phyloP scores from a whole-genome alignment of 2,329 filamentous ascomycete species.

The Colletotrichum sansevieriae region DNA sequence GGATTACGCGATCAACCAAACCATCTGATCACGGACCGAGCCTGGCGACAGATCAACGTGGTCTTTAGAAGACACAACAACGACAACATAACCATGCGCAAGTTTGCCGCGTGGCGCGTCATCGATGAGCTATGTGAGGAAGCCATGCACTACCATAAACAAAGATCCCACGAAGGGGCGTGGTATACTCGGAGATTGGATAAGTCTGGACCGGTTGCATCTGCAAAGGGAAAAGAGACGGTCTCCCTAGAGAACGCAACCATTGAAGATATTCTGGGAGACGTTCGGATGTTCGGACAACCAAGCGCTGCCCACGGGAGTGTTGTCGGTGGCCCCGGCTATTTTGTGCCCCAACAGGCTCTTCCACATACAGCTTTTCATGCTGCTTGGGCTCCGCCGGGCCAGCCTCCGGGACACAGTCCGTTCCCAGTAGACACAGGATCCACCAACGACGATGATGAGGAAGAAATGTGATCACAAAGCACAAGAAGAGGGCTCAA shows the following conservation, averaged over 20 bases:
- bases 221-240: slow-evolving; percentile 1
- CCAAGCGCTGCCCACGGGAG: slow-evolving; percentile 12
- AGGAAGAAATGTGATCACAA: slow-evolving; percentile 6
- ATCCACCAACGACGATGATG: not conserved
- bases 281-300: slow-evolving; percentile 39
- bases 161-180: slow-evolving; percentile 40
- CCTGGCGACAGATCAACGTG: slow-evolving; percentile 42
- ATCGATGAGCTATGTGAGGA: slow-evolving; percentile 43
- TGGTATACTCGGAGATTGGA: slow-evolving; percentile 44
- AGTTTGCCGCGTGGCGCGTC: slow-evolving; percentile 40
- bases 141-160: slow-evolving; percentile 42
- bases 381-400: slow-evolving; percentile 2
- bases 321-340: not conserved
- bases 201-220: slow-evolving; percentile 11
- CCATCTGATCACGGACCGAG: slow-evolving; percentile 38
- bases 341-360: slow-evolving; percentile 15
- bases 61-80: slow-evolving; percentile 42
- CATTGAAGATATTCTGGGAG: slow-evolving; percentile 36
- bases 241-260: slow-evolving; percentile 25
- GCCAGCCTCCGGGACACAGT: not conserved
- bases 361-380: slow-evolving; percentile 10
- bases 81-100: slow-evolving; percentile 40
- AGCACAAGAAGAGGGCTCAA: not conserved
- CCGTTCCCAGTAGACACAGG: slow-evolving; percentile 7
- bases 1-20: slow-evolving; percentile 38